phyloP scores from a whole-genome alignment of 768 basidiomycete genomes.

The Dendrothele bispora region DNA sequence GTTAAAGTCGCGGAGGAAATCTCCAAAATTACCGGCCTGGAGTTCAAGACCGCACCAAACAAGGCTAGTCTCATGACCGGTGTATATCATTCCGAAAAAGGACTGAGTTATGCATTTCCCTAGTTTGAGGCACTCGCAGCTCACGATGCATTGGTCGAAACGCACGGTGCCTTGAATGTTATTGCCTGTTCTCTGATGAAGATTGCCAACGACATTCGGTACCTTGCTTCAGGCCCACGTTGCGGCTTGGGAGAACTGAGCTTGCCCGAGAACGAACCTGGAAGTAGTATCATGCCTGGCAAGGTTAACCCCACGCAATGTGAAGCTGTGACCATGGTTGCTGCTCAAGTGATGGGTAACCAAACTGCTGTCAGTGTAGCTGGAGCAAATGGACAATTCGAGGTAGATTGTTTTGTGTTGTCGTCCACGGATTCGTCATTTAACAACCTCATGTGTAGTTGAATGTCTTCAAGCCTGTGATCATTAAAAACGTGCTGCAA shows the following conservation, averaged over 20 bases:
- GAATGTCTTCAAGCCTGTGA: constrained; percentile 99
- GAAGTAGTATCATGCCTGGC: constrained; percentile 99
- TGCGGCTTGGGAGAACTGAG: constrained; percentile 95
- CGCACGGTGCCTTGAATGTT: constrained; percentile 95
- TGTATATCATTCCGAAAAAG: not conserved
- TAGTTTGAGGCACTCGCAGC: constrained; percentile 97
- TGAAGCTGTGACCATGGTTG: constrained; percentile 98
- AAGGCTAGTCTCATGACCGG: constrained; percentile 49
- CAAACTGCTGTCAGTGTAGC: constrained; percentile 91
- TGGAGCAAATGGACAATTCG: constrained; percentile 95
- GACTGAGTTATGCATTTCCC: constrained; percentile 3
- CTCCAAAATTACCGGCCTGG: constrained; percentile 84
- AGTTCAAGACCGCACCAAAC: constrained; percentile 97
- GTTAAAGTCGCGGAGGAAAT: constrained; percentile 91
- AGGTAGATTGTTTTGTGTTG: constrained; percentile 50
- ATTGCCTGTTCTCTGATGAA: constrained; percentile 98
- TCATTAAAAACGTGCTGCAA: constrained; percentile 97
- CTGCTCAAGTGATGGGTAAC: constrained; percentile 98
- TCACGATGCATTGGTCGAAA: constrained; percentile 98
- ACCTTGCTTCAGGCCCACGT: constrained; percentile 95
- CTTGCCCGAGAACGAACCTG: constrained; percentile 97
- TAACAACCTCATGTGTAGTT: constrained; percentile 46
- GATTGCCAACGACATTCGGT: constrained; percentile 98
- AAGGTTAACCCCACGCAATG: constrained; percentile 99
- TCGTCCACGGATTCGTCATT: constrained; percentile 5